Conservation (phyloP, 2,329 filamentous ascomycete genomes). For the Nemania sp. region DNA sequence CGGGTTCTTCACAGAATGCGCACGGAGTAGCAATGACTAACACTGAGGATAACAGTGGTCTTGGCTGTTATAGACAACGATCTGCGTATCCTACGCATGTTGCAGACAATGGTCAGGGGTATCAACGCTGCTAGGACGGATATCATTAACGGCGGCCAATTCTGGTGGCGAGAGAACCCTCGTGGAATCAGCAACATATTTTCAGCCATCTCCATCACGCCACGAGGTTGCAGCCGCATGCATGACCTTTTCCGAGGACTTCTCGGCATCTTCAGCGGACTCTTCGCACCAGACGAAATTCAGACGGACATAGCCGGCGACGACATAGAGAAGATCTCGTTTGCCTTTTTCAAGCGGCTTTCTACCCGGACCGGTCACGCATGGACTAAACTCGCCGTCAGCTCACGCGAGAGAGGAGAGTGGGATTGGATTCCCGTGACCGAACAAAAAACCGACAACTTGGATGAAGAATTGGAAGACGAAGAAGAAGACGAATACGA, state of each 20-base stretch:
- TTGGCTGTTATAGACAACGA: slow-evolving; percentile 32
- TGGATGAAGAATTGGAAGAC: not conserved
- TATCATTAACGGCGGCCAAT: slow-evolving; percentile 37
- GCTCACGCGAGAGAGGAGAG: slow-evolving; percentile 31
- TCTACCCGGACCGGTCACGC: slow-evolving; percentile 32
- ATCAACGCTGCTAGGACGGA: slow-evolving; percentile 31
- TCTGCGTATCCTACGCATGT: slow-evolving; percentile 9
- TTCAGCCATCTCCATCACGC: slow-evolving; percentile 38
- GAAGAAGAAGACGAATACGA: not conserved
- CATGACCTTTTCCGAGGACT: slow-evolving; percentile 33
- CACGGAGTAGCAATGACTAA: not conserved
- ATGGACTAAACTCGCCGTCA: slow-evolving; percentile 37
- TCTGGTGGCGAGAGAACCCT: slow-evolving; percentile 40
- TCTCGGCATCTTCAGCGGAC: slow-evolving; percentile 35
- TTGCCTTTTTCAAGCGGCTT: slow-evolving; percentile 36
- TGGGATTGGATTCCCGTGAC: slow-evolving; percentile 37
- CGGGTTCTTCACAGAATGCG: not conserved
- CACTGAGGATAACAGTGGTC: slow-evolving; percentile 11
- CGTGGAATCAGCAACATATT: slow-evolving; percentile 41
- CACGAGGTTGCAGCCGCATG: slow-evolving; percentile 27
- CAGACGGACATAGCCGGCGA: slow-evolving; percentile 2
- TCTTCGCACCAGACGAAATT: slow-evolving; percentile 33
- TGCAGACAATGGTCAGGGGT: slow-evolving; percentile 31
- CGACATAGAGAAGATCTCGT: slow-evolving; percentile 31
- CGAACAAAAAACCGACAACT: slow-evolving; percentile 22